Evolutionary conservation across 2,329 filamentous ascomycete species (phyloP).

Genomic region (Colletotrichum sidae): DNA sequence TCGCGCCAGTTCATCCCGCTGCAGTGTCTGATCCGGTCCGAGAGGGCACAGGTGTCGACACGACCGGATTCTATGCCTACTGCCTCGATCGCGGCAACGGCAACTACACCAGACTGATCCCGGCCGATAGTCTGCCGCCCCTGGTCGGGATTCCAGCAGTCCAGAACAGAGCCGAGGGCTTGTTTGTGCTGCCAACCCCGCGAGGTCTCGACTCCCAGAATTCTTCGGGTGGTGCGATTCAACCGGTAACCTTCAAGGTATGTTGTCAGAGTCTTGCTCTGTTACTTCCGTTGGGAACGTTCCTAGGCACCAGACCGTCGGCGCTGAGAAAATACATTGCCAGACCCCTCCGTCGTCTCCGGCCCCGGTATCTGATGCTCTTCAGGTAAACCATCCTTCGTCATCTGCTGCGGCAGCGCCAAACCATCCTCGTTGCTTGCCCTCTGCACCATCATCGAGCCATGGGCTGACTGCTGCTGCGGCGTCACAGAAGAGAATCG

Average conservation of each 20-base stretch:
- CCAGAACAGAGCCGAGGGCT: conserved; percentile 52
- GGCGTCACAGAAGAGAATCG: conserved; percentile 47
- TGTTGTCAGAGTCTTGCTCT: conserved; percentile 36
- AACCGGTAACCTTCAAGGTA: conserved; percentile 54
- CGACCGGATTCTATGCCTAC: conserved; percentile 57
- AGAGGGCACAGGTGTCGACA: conserved; percentile 30
- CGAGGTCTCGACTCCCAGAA: conserved; percentile 51
- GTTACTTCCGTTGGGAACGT: conserved; percentile 1
- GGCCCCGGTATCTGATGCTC: conserved; percentile 43
- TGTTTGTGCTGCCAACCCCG: conserved; percentile 61
- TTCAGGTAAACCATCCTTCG: conserved; percentile 46
- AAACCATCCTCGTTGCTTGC: background rate
- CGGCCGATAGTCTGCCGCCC: conserved; percentile 63
- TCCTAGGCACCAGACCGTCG: conserved; percentile 30
- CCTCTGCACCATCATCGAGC: background rate
- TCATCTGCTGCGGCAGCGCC: background rate
- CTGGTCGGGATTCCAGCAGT: conserved; percentile 56
- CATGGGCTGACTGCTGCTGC: conserved; percentile 7
- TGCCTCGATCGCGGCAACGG: conserved; percentile 66
- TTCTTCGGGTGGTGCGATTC: conserved; percentile 48
- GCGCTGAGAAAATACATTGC: conserved; percentile 42
- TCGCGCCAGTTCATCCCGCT: conserved; percentile 5
- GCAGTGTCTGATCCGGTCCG: conserved; percentile 28
- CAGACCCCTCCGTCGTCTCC: conserved; percentile 41
- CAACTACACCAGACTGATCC: conserved; percentile 64